Conservation (phyloP, 2,329 filamentous ascomycete species). For the Aquanectria penicillioides region DNA sequence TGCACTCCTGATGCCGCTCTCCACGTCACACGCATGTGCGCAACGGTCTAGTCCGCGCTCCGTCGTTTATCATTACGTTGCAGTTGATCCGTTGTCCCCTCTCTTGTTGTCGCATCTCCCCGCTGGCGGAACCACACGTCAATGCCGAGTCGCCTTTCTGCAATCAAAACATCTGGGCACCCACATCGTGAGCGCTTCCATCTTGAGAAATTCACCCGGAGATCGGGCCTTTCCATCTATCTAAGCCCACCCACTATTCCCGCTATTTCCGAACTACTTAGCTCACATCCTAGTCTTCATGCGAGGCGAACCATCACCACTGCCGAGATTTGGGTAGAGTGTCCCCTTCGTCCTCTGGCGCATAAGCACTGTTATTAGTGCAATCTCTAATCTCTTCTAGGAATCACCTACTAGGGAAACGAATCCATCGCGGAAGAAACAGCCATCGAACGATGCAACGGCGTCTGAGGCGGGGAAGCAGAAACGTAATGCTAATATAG, state of each 20-base stretch:
- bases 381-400: neutral
- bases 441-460: constrained; percentile 2
- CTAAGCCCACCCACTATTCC: constrained; percentile 1
- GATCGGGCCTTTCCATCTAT: constrained; percentile 10
- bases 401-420: constrained; percentile 4
- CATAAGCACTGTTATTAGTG: constrained; percentile 4
- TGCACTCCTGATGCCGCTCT: no score
- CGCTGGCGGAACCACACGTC: no score
- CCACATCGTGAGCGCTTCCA: constrained; percentile 6
- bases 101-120: no score
- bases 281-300: neutral
- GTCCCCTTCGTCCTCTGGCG: constrained; percentile 4
- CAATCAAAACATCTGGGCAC: neutral
- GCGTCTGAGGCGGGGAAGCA: neutral
- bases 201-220: constrained; percentile 11
- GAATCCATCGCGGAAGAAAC: neutral
- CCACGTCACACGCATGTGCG: no score
- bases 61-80: no score
- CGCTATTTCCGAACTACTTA: neutral
- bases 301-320: neutral
- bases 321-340: constrained; percentile 9
- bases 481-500: constrained; percentile 10
- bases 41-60: no score
- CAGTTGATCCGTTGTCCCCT: no score
- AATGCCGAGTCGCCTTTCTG: constrained; percentile 4